A percentile compares a stretch with the other conserved stretches of the same genome.
Evolutionary conservation across 192 early-diverging fungal genomes (phyloP).

Genomic region (Spizellomyces sp.): DNA sequence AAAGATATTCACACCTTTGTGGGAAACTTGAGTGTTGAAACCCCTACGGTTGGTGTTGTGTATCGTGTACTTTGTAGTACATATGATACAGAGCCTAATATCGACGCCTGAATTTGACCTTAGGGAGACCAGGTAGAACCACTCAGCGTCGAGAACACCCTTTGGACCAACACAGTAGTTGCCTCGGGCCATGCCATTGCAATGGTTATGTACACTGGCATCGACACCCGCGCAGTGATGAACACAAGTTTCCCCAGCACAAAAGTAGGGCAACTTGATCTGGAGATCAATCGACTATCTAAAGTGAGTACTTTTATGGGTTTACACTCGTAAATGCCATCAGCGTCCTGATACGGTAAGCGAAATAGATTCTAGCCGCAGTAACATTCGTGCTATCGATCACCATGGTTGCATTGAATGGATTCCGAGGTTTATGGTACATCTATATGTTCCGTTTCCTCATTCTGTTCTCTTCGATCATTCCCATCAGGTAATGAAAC

Average conservation of each 20-base stretch:
- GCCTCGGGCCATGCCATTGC: conserved; percentile 88
- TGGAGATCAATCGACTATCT: conserved; percentile 87
- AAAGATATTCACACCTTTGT: conserved; percentile 94
- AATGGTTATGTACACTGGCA: conserved; percentile 88
- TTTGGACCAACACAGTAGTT: conserved; percentile 95
- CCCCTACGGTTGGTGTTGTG: background rate
- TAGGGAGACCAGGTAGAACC: conserved; percentile 55
- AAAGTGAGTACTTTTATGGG: conserved; percentile 55
- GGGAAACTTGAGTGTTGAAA: conserved; percentile 52
- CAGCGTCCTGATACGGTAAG: background rate
- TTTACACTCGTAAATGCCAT: background rate
- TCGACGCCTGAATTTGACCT: background rate
- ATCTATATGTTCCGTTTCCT: conserved; percentile 90
- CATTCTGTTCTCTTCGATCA: conserved; percentile 94
- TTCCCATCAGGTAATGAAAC: conserved; percentile 74
- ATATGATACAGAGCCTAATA: too few relatives aligned
- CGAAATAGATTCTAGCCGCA: conserved; percentile 73
- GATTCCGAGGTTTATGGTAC: conserved; percentile 89
- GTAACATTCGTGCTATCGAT: conserved; percentile 83
- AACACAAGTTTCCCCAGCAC: conserved; percentile 91
- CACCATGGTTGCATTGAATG: conserved; percentile 85
- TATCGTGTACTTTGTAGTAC: background rate
- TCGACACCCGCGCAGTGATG: conserved; percentile 93
- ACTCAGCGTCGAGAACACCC: conserved; percentile 83
- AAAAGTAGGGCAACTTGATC: conserved; percentile 88